Conservation (phyloP, 257 asterid species). For the Galeopsis tetrahit region DNA sequence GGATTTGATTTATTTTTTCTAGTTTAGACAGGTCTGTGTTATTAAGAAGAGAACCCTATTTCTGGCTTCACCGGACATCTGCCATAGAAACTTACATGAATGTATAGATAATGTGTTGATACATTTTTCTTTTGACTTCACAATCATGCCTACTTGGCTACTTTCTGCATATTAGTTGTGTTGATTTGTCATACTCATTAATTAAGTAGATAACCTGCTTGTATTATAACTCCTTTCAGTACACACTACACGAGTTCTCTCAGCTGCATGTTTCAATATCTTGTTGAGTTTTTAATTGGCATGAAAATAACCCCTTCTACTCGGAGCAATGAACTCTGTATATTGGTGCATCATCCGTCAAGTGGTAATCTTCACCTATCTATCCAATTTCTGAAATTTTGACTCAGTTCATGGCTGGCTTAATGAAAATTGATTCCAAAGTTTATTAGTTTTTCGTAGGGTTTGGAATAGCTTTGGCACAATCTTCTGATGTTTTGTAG, state of each 20-base stretch:
- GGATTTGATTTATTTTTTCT: constrained; percentile 5
- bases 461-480: too few species aligned
- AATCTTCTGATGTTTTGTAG: too few species aligned
- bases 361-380: constrained; percentile 61
- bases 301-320: constrained; percentile 59
- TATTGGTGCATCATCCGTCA: constrained; percentile 65
- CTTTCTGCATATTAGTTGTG: constrained; percentile 11
- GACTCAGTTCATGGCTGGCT: constrained; percentile 19
- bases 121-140: neutral
- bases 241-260: constrained; percentile 32
- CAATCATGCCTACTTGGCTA: neutral
- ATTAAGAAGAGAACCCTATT: neutral
- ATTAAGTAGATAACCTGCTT: constrained; percentile 3
- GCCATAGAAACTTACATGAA: constrained; percentile 1
- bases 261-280: constrained; percentile 75
- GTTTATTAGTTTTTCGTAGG: too few species aligned
- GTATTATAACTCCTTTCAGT: constrained; percentile 5
- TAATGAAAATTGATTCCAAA: too few species aligned
- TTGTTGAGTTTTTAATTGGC: constrained; percentile 66
- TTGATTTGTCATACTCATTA: neutral
- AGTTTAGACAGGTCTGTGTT: constrained; percentile 9
- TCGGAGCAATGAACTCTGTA: constrained; percentile 52
- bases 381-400: constrained; percentile 25
- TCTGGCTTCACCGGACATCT: constrained; percentile 4
- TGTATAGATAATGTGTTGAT: neutral